These are phyloP conservation scores for Stromatinia cepivora DNA, from an alignment of 2,329 filamentous ascomycete species.

Conservation along the genomic window DNA sequence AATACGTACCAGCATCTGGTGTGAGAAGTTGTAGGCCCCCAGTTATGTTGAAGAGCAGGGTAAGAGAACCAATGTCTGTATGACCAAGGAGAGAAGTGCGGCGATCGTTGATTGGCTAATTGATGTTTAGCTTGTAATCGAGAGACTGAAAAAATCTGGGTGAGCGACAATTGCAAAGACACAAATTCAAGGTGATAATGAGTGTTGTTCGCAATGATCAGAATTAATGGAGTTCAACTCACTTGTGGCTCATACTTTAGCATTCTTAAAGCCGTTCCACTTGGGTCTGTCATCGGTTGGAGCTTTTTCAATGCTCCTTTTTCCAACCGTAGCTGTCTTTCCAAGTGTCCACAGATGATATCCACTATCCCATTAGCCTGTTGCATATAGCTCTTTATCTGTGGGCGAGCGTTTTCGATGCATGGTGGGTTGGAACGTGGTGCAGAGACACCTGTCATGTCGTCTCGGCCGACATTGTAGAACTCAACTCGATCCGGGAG, in stretches of 20 bases:
- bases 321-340: constrained; percentile 10
- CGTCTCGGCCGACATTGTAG: constrained; percentile 1
- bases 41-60: constrained; percentile 53
- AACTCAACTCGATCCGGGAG: background rate
- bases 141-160: background rate
- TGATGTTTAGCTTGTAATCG: background rate
- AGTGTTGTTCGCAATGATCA: background rate
- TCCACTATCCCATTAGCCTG: background rate
- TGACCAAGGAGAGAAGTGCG: constrained; percentile 52
- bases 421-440: background rate
- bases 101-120: constrained; percentile 45
- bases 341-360: background rate
- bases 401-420: constrained; percentile 1
- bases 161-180: too few species aligned
- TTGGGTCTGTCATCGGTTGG: constrained; percentile 31
- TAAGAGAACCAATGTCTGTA: constrained; percentile 58
- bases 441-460: background rate
- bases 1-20: constrained; percentile 35
- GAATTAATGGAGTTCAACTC: background rate
- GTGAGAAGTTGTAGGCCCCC: constrained; percentile 42
- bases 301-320: constrained; percentile 45
- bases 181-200: constrained; percentile 38
- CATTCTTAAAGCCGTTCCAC: constrained; percentile 22
- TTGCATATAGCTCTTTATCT: constrained; percentile 1
- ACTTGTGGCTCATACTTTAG: constrained; percentile 26